Base-by-base conservation (phyloP, 2,329 filamentous ascomycete species). In the Hymenoscyphus linearis region DNA sequence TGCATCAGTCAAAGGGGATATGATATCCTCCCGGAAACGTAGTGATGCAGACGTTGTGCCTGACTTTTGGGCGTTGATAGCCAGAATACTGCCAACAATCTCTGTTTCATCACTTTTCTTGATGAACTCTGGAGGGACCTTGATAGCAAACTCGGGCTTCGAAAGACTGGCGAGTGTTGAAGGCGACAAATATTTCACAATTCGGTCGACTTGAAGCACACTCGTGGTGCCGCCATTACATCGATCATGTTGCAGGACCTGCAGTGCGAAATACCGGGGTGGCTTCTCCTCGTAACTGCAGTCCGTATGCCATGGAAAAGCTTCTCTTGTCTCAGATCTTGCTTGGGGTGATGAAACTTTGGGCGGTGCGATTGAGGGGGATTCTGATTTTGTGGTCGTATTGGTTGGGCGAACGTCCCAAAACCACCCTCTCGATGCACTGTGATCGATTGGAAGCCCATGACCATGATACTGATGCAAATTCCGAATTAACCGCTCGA, bases 281-380 rank as follows among this genome's bases (percentile, higher is more conserved):
- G 70, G 70, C 12, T 37, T 34, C 14, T 50, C 44, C 31, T 68
- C 69, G 40, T 71, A 72, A 2, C 66, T 69, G 50, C 69, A 72
- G 58, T 72, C 70, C 3, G 70, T 72, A 58, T 72, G 70, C 70
- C 70, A 72, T n/a, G 69, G 70, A 55, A 72, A 72, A 10, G 66
- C 63, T n/a, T 69, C 40, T 56, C 65, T 69, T 0, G 68, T 72
- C 62, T 70, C 66, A 2, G 68, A 69, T 53, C 68, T 60, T 26
- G 67, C 68, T 25, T 65, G 64, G 22, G 52, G 52, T 25, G 18
- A 61, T 25, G 18, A 61, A 26, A 60, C 47, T 67, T 52, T 4
- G 44, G 40, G 22, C 3, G 40, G 3, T 47, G 40, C 7, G 40
- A n/a, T 22, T 18, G 18, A 9, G 40, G 40, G n/a, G 16, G 10